phyloP scores from a whole-genome alignment of 345 rosid species.

The Eucalyptus fibrosa region DNA sequence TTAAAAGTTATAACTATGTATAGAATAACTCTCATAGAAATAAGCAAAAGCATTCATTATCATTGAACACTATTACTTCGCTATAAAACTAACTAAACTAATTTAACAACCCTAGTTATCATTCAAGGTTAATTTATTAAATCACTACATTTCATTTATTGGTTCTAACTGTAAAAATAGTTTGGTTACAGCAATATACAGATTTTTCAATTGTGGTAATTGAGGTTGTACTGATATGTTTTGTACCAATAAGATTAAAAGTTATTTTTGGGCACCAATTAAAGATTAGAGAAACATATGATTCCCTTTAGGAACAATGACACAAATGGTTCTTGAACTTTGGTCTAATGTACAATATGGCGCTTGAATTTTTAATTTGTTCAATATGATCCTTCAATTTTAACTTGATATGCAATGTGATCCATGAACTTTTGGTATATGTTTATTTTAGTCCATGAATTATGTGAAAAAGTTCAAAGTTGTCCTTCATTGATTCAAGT shows the following conservation, averaged over 20 bases:
- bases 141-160: neutral
- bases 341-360: too few species aligned
- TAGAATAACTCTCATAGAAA: neutral
- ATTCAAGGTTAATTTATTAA: neutral
- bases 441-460: too few species aligned
- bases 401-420: too few species aligned
- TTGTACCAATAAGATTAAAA: neutral
- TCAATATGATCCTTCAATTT: too few species aligned
- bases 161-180: neutral
- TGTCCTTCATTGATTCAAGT: too few species aligned
- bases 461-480: too few species aligned
- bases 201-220: neutral
- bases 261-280: neutral
- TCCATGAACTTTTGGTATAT: too few species aligned
- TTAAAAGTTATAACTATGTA: neutral
- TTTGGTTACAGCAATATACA: neutral
- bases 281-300: neutral
- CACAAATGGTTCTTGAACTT: rapidly evolving
- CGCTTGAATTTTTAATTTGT: too few species aligned
- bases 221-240: neutral
- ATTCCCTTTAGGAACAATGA: neutral
- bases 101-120: neutral
- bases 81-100: neutral
- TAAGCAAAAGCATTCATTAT: neutral
- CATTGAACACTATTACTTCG: too few species aligned